These are phyloP conservation scores for Xylariaceae sp. DNA, from an alignment of 2,329 filamentous ascomycete genomes.

Conservation along the genomic window DNA sequence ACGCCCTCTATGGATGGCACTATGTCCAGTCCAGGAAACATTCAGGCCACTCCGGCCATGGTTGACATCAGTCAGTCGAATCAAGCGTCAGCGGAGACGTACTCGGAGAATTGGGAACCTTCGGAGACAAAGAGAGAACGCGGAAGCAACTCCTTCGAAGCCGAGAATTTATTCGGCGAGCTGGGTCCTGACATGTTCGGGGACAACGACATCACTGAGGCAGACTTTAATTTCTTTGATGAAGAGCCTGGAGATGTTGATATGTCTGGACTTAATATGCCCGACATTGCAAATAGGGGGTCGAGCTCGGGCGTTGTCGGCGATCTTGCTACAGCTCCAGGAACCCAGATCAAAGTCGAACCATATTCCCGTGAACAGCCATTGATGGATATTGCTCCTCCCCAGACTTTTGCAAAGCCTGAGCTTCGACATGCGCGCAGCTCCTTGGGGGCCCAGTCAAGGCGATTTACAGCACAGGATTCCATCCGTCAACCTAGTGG, in stretches of 20 bases:
- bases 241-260: constrained; percentile 46
- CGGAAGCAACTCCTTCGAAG: constrained; percentile 38
- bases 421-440: constrained; percentile 56
- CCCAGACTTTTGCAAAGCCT: constrained; percentile 51
- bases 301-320: constrained; percentile 13
- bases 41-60: constrained; percentile 22
- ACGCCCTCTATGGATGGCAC: constrained; percentile 54
- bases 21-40: constrained; percentile 52
- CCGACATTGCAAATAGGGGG: constrained; percentile 22
- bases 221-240: constrained; percentile 81
- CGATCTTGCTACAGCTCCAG: constrained; percentile 10
- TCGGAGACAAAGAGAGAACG: constrained; percentile 43
- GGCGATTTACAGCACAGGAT: constrained; percentile 15
- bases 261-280: constrained; percentile 31
- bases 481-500: constrained; percentile 26
- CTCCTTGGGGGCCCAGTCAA: constrained; percentile 39
- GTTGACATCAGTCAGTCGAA: constrained; percentile 34
- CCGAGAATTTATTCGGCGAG: constrained; percentile 63
- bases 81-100: constrained; percentile 26
- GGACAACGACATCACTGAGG: constrained; percentile 73
- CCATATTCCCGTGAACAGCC: constrained; percentile 8
- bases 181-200: constrained; percentile 67
- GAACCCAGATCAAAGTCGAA: constrained; percentile 13
- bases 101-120: constrained; percentile 36
- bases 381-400: constrained; percentile 9